Evolutionary conservation across 2,329 filamentous ascomycete genomes (phyloP).

Genomic region (Lasiodiplodia gonubiensis): DNA sequence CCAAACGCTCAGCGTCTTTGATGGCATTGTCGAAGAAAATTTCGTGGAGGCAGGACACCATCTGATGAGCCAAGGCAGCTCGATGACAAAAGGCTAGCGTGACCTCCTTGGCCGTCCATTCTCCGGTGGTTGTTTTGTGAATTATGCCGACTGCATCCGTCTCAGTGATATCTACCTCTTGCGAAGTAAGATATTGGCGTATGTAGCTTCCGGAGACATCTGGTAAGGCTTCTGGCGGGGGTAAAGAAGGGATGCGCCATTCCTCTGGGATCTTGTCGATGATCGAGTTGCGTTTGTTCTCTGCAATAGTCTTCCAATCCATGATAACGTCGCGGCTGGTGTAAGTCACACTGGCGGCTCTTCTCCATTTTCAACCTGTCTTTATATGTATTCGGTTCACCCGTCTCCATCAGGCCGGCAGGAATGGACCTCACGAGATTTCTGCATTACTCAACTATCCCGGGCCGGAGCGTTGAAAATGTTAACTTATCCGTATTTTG

Average conservation of each 20-base stretch:
- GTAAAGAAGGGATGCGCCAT: background rate
- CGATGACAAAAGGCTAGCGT: constrained; percentile 63
- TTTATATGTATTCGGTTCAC: background rate
- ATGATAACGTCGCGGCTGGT: background rate
- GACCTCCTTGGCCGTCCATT: constrained; percentile 63
- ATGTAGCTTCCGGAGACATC: constrained; percentile 62
- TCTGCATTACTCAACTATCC: background rate
- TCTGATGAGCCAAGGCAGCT: constrained; percentile 59
- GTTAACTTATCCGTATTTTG: background rate
- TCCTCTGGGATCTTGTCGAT: background rate
- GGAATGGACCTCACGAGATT: background rate
- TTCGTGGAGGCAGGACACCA: constrained; percentile 52
- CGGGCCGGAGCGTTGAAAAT: background rate
- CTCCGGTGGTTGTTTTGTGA: constrained; percentile 58
- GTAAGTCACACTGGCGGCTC: background rate
- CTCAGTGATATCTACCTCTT: constrained; percentile 66
- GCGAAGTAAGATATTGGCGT: constrained; percentile 58
- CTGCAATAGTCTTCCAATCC: background rate
- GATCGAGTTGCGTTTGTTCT: background rate
- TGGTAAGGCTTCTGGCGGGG: background rate
- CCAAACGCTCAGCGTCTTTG: constrained; percentile 48
- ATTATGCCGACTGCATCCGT: constrained; percentile 63
- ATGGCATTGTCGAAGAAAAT: constrained; percentile 56
- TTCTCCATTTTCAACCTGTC: background rate
- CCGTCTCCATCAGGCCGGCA: background rate